phyloP scores from a whole-genome alignment of 352 stramenopile species.

The Thalassiosira livingstoniorum region DNA sequence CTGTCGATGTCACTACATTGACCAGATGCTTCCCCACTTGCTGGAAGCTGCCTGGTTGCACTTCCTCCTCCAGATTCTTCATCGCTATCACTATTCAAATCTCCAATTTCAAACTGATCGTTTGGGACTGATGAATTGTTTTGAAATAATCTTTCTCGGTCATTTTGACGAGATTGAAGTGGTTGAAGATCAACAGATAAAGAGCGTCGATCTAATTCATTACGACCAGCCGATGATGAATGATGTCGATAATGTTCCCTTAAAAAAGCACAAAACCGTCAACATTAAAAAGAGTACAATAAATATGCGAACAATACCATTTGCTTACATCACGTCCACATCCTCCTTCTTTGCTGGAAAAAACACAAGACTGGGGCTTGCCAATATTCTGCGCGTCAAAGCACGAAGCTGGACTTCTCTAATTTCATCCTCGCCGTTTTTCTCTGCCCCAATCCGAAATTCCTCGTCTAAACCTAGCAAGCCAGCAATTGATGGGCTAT shows the following conservation, averaged over 20 bases:
- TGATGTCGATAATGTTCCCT: conserved; percentile 46
- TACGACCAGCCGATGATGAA: too few species aligned
- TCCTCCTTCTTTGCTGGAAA: conserved; percentile 81
- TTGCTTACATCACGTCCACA: conserved; percentile 69
- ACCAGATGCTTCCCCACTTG: conserved; percentile 27
- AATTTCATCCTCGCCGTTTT: conserved; percentile 64
- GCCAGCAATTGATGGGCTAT: conserved; percentile 50
- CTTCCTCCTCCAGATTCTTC: conserved; percentile 2
- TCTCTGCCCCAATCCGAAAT: conserved; percentile 38
- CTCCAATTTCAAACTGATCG: conserved; percentile 47
- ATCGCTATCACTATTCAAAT: conserved; percentile 11
- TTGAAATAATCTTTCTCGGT: too few species aligned
- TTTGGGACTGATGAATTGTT: too few species aligned
- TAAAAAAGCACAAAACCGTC: conserved; percentile 1
- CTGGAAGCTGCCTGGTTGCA: conserved; percentile 10
- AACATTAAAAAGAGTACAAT: conserved; percentile 1
- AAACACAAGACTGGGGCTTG: conserved; percentile 74
- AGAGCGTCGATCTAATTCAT: too few species aligned
- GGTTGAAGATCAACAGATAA: too few species aligned
- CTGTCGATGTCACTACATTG: too few species aligned
- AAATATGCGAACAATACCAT: not conserved
- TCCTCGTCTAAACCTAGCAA: conserved; percentile 56
- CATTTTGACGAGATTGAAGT: too few species aligned
- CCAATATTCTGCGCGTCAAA: conserved; percentile 75
- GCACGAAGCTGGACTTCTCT: conserved; percentile 78